phyloP scores from a whole-genome alignment of 257 asterid species.

The Solanum commersonii region DNA sequence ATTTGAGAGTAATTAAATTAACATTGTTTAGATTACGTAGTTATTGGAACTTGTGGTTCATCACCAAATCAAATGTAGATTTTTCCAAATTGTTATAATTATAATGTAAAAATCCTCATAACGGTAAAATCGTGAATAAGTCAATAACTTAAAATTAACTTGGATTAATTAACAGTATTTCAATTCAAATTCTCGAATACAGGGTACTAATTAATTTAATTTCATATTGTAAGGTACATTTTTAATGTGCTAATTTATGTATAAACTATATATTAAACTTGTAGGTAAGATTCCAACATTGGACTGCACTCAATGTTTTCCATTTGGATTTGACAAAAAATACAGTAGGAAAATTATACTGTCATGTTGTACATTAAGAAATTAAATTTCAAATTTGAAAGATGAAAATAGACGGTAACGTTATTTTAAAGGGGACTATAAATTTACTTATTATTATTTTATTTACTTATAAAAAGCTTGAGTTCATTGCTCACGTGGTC shows the following conservation, averaged over 20 bases:
- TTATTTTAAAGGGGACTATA: not conserved
- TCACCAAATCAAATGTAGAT: not conserved
- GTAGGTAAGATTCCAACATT: not conserved
- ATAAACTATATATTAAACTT: not conserved
- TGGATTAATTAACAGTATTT: not conserved
- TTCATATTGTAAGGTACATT: not conserved
- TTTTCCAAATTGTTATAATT: not conserved
- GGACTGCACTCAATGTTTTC: not conserved
- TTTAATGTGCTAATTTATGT: not conserved
- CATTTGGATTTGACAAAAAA: not conserved
- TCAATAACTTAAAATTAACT: not conserved
- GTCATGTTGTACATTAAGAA: not conserved
- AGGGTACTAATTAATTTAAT: not conserved
- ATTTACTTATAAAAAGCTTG: not conserved
- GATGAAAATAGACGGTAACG: not conserved
- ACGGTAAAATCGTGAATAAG: not conserved
- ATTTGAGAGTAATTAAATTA: not conserved
- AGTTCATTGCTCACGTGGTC: not conserved
- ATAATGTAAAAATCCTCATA: not conserved
- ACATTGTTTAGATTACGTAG: not conserved
- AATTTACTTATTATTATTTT: too few species aligned
- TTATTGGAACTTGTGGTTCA: not conserved
- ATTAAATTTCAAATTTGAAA: not conserved
- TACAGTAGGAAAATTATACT: not conserved
- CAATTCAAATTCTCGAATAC: not conserved